A percentile compares a stretch with the other conserved stretches of the same genome.
Conservation (phyloP, 2,329 filamentous ascomycete species). For the Venturia nashicola region DNA sequence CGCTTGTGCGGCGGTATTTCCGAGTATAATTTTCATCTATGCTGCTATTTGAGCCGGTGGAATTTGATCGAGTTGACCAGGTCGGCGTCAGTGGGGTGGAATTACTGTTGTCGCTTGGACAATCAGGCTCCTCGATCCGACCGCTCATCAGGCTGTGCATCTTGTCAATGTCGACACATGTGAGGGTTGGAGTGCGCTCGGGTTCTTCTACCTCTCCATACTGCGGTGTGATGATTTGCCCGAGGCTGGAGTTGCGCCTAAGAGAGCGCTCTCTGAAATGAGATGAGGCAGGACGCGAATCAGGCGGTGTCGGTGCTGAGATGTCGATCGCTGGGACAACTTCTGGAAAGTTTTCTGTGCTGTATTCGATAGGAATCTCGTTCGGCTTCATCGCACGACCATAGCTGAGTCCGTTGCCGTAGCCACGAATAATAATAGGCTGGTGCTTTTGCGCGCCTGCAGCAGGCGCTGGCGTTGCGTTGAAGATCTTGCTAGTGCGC, state of each 20-base stretch:
- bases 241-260: background rate
- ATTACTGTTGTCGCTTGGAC: background rate
- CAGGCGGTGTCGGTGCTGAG: background rate
- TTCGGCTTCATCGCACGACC: background rate
- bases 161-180: conserved; percentile 1
- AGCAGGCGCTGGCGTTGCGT: conserved; percentile 12
- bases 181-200: background rate
- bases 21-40: background rate
- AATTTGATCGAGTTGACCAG: conserved; percentile 2
- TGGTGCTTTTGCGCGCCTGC: conserved; percentile 15
- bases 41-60: background rate
- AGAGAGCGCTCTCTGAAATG: background rate
- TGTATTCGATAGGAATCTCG: background rate
- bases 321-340: background rate
- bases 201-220: background rate
- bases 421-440: conserved; percentile 27
- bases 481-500: conserved; percentile 18
- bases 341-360: background rate
- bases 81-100: background rate
- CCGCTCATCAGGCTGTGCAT: background rate
- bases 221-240: background rate
- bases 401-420: conserved; percentile 24
- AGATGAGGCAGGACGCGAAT: background rate
- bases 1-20: background rate
- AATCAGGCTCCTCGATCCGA: background rate